Evolutionary conservation across 2,329 filamentous ascomycete species (phyloP).

Genomic region (Coleophoma crateriformis): DNA sequence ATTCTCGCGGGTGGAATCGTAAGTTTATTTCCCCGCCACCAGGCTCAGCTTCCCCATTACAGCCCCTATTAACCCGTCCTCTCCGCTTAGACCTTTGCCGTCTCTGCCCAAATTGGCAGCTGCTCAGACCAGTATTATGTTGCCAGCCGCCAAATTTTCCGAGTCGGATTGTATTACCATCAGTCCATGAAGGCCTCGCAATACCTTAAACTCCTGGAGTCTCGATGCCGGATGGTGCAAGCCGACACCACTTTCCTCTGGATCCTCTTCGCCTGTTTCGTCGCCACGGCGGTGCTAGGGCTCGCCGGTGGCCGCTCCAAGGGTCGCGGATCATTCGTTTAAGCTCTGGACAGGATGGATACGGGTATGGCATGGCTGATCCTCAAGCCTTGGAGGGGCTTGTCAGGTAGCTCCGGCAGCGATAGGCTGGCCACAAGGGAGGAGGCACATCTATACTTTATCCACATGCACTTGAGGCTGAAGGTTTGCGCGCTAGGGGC

Average conservation of each 20-base stretch:
- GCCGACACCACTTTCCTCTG: slow-evolving; percentile 20
- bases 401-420: background rate
- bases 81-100: slow-evolving; percentile 16
- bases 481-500: too few species aligned
- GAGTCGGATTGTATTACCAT: too few species aligned
- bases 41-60: background rate
- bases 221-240: slow-evolving; percentile 14
- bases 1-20: slow-evolving; percentile 21
- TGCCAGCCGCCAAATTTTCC: background rate
- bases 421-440: too few species aligned
- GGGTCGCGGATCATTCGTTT: background rate
- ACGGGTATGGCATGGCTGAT: background rate
- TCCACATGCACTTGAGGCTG: too few species aligned
- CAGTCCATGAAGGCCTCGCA: too few species aligned
- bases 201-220: background rate
- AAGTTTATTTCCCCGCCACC: slow-evolving; percentile 2
- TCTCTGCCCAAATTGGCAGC: slow-evolving; percentile 14
- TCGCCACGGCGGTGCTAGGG: slow-evolving; percentile 8
- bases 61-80: background rate
- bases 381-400: background rate
- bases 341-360: background rate
- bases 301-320: slow-evolving; percentile 5
- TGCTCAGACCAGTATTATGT: slow-evolving; percentile 11
- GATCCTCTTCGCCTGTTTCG: slow-evolving; percentile 14
- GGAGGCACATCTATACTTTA: too few species aligned